These are phyloP conservation scores for Termitomyces sp. DNA, from an alignment of 768 basidiomycete species.

Conservation along the genomic window DNA sequence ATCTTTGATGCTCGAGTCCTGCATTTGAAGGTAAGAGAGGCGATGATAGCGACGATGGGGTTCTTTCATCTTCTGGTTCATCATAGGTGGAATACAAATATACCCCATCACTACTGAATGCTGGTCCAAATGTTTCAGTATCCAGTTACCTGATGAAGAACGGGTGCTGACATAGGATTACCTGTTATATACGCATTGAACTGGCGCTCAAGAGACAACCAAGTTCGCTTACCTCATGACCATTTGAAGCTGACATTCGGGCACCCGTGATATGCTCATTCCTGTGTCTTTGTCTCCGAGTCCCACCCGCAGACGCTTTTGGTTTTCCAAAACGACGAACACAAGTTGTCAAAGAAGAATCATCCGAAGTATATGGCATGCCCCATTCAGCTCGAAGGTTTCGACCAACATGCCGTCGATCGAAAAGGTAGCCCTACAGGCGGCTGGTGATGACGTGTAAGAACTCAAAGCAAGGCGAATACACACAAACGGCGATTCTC, in stretches of 20 bases:
- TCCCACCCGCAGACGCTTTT: constrained; percentile 16
- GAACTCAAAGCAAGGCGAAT: neutral
- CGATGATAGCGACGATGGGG: constrained; percentile 13
- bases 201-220: neutral
- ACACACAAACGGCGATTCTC: constrained; percentile 71
- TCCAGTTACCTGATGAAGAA: constrained; percentile 1
- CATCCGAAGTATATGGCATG: constrained; percentile 32
- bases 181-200: constrained; percentile 27
- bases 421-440: constrained; percentile 74
- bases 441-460: neutral
- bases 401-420: constrained; percentile 67
- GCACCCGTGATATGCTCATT: constrained; percentile 70
- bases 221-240: constrained; percentile 56
- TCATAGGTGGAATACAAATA: constrained; percentile 73
- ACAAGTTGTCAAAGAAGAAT: constrained; percentile 57
- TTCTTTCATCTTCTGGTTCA: constrained; percentile 31
- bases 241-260: constrained; percentile 64
- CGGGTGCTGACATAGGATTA: constrained; percentile 52
- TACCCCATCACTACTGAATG: constrained; percentile 67
- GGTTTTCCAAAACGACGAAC: constrained; percentile 72
- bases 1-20: constrained; percentile 14
- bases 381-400: constrained; percentile 69
- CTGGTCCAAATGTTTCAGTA: constrained; percentile 26
- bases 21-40: constrained; percentile 24
- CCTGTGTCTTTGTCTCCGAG: constrained; percentile 23